Percentiles rank a stretch among this genome's conserved stretches.
These are phyloP conservation scores for Candida gigantensis DNA, from an alignment of 1,139 yeast species.

Conservation along the genomic window DNA sequence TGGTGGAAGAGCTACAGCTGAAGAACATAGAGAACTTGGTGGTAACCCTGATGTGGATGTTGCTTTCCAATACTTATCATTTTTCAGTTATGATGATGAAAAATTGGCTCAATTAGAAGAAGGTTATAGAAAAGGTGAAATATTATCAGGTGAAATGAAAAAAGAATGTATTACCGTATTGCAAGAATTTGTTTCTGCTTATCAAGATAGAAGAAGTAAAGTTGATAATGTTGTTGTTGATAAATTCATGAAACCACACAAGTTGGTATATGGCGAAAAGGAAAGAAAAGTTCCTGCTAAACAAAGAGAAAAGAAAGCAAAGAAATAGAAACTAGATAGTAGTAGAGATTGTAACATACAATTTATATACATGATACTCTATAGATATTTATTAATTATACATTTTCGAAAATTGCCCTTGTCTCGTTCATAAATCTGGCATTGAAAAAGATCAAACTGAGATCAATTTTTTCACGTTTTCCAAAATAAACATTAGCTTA, in stretches of 20 bases:
- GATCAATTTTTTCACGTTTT: slow-evolving; percentile 28
- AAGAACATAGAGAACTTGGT: slow-evolving; percentile 86
- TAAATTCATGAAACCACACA: slow-evolving; percentile 82
- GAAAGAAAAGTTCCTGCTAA: slow-evolving; percentile 73
- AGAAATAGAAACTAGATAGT: slow-evolving; percentile 22
- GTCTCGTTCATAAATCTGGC: background rate
- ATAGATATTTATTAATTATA: background rate
- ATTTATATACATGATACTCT: slow-evolving; percentile 6
- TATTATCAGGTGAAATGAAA: slow-evolving; percentile 93
- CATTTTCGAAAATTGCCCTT: background rate
- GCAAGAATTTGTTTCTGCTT: slow-evolving; percentile 74
- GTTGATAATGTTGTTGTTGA: slow-evolving; percentile 70
- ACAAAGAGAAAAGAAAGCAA: slow-evolving; percentile 39
- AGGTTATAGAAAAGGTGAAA: slow-evolving; percentile 75
- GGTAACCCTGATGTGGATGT: slow-evolving; percentile 97
- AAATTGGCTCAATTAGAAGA: slow-evolving; percentile 63
- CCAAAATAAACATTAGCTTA: slow-evolving; percentile 43
- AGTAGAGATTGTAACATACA: slow-evolving; percentile 2
- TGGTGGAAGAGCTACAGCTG: slow-evolving; percentile 87
- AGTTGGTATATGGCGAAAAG: slow-evolving; percentile 69
- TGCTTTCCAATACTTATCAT: slow-evolving; percentile 87
- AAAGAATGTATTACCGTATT: slow-evolving; percentile 78
- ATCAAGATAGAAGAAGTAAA: slow-evolving; percentile 74
- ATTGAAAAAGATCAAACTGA: background rate
- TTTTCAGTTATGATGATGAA: slow-evolving; percentile 86